Base-by-base conservation (phyloP, 176 grass and related monocot genomes). In the Paspalum vaginatum region DNA sequence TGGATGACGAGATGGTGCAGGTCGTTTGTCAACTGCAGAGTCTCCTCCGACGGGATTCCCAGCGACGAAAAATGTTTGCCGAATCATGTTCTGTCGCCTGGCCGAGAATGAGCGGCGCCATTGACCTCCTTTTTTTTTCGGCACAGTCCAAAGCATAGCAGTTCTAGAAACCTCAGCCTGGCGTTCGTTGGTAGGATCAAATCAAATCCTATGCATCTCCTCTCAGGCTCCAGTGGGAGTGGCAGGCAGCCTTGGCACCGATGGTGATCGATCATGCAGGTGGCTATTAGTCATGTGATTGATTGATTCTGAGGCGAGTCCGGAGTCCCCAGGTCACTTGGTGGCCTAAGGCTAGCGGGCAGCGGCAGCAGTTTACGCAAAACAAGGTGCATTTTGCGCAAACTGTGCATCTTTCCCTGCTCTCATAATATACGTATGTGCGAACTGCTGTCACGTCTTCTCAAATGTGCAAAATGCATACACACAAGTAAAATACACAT, bases 21-120 rank as follows among this genome's bases (percentile, higher is more conserved):
- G n/a, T 24, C 15, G 26, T 15, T 52, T 73, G 42, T 70, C 79
- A 88, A 79, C 68, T 67, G 10, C 32, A 14, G 58, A 37, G n/a
- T 74, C 68, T 74, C 27, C 56, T 77, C 64, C 40, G 43, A 49
- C 17, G 21, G 67, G 73, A 65, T 79, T 75, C 81, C 16, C 24
- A 65, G 56, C 22, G 69, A 80, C 75, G 58, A 46, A 76, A 70
- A 70, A 70, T 62, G 64, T 81, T 37, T 71, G 57, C 49, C 27
- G 87, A 77, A 89, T 89, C 77, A 20, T 85, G 78, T 85, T 75
- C 72, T 59, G 52, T 77, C 48, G 64, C 71, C 72, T 77, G 80
- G 61, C 71, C 65, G n/a, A 71, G 57, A 89, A 85, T 42, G 72
- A 76, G 57, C 40, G 11, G 46, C 54, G 50, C 44, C 61, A 51